Evolutionary conservation across 2,329 filamentous ascomycete genomes (phyloP), one percentile per base, ranked within the genome.

Genomic region (Trichoderma atroviride): DNA sequence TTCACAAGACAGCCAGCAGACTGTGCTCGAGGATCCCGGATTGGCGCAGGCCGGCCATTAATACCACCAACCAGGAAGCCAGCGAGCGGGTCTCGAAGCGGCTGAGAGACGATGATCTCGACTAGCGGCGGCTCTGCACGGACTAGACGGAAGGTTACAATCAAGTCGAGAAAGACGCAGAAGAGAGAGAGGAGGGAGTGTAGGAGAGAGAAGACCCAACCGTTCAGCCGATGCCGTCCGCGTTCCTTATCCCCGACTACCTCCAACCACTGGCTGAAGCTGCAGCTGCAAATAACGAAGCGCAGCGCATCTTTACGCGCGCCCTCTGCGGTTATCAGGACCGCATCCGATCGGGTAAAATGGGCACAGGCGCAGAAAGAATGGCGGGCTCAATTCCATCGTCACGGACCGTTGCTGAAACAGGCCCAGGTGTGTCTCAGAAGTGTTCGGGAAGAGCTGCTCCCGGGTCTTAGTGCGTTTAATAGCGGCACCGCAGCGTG

Each of bases 391-490:
- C 33, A 14, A 35, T 14, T 19, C 35, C 50, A 57, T 57, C 37
- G 24, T 50, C 53, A 50, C 50, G 35, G 22, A 37, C n/a, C 55
- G 50, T 37, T 55, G 58, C 64, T 67, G 64, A 67, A 67, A 67
- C 55, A 40, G 35, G 53, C 22, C 64, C 37, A 67, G 31, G 53
- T 29, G 55, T 31, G 64, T 52, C 64, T 43, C 64, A 67, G 64
- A 27, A 66, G 53, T 37, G 64, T 59, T 59, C 55, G 64, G 64
- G 55, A 67, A 67, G 40, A 52, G 55, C 55, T 19, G 29, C 29
- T 67, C 40, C 64, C 64, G 64, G 27, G 40, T 16, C 53, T 47
- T 59, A 59, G 57, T 19, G 33, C 22, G 57, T 31, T 19, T 29
- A 50, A 24, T 50, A 67, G 64, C 64, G 64, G 64, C 29, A 50